Evolutionary conservation across 768 basidiomycete species (phyloP), one percentile per base, ranked within the genome.

Genomic region (Boletus rubropictus): DNA sequence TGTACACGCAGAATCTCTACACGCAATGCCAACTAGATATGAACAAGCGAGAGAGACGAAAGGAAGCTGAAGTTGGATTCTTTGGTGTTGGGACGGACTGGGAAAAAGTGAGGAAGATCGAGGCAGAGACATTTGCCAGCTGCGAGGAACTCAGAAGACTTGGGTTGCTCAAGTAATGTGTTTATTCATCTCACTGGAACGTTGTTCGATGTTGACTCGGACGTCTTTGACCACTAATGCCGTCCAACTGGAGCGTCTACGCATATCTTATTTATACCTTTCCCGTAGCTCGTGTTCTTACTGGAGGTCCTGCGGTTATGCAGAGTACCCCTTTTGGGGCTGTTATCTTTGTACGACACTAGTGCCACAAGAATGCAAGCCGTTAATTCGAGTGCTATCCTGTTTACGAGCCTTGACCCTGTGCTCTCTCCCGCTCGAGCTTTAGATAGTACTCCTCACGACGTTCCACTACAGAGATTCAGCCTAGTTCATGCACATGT

Each of bases 41-140:
- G 40, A 83, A 90, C 55, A 63, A 71, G 48, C 84, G 82, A 62
- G 76, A 86, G 58, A 81, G 82, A 50, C 69, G 73, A 50, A 84
- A 84, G 60, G 85, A 93, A 43, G 74, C 78, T 8, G 85, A 91
- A 57, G 67, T 88, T 32, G 95, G 95, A 5, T 66, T 96, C 51
- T 93, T 97, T 64, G 95, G 94, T 5, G 72, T 96, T 44, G 89
- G 92, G 25, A 88, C 91, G 10, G 88, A 98, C 62, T 91, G 89
- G 87, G 85, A 91, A 27, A 89, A 89, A 68, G 86, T 98, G 49
- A 73, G 75, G 63, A 65, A 69, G 54, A 85, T 96, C 43, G 78
- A 86, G 41, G 68, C 67, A 25, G 86, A 93, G 71, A 76, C 72
- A 31, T 73, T 91, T 39, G 74, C 76, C 49, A 82, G 79, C 57